Conservation (phyloP, 129 eudicot species). For the Helianthus tuberosus region DNA sequence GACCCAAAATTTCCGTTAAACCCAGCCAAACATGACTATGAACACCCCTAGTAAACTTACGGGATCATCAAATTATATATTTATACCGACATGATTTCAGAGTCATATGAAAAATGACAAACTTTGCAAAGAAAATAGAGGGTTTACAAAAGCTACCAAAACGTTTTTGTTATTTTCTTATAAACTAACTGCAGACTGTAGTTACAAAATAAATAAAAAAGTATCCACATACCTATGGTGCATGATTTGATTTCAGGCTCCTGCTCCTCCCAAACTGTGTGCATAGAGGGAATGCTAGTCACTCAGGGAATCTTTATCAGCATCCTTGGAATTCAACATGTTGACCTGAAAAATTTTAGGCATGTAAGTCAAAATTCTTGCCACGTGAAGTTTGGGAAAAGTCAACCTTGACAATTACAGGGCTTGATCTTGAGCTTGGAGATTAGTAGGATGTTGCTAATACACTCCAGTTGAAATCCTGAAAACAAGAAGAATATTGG, state of each 20-base stretch:
- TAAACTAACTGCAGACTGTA: background rate
- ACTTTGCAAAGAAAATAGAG: too few relatives aligned
- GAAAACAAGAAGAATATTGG: too few relatives aligned
- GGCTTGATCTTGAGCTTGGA: too few relatives aligned
- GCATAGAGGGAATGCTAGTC: conserved; percentile 30
- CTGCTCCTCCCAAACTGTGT: conserved; percentile 65
- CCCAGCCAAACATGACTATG: too few relatives aligned
- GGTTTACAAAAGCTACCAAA: background rate
- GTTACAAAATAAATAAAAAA: background rate
- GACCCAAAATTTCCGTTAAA: too few relatives aligned
- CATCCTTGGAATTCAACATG: conserved; percentile 54
- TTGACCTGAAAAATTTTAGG: conserved; percentile 25
- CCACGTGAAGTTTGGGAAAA: background rate
- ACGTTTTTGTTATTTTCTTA: background rate
- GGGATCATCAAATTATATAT: too few relatives aligned
- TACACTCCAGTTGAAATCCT: too few relatives aligned
- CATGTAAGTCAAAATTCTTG: background rate
- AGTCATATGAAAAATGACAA: too few relatives aligned
- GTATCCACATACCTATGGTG: background rate
- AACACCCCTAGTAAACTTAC: too few relatives aligned
- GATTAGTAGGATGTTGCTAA: too few relatives aligned
- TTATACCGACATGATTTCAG: too few relatives aligned
- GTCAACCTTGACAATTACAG: conserved; percentile 78
- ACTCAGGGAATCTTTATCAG: conserved; percentile 37
- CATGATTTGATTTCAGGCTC: background rate